Evolutionary conservation across 257 asterid species (phyloP), one percentile per base, ranked within the genome.

Genomic region (Solanum lycopersicoides): DNA sequence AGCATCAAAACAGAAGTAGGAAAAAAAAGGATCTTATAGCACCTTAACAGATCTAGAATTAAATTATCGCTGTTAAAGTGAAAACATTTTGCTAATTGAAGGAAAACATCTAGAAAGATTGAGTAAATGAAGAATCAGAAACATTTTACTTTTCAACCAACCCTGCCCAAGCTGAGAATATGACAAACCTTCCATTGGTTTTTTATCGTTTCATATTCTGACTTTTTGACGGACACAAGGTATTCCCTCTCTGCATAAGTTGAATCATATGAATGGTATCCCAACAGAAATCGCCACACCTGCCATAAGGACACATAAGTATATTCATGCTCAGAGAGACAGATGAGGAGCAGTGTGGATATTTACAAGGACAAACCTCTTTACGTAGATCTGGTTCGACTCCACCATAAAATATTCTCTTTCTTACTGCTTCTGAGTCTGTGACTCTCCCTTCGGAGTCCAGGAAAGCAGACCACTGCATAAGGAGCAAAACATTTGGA

Each of bases 241-340:
- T 97, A 94, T 89, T 94, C 98, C 91, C 99, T 94, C 93, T 97
- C 99, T 4, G 99, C 98, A 90, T 91, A 95, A 75, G 99, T 97
- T 86, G 99, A 97, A 91, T 92, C 98, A 91, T 92, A 93, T 45
- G 92, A 86, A 88, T 95, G 94, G 91, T 91, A 94, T 87, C 97
- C 99, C 91, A 97, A 89, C 89, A 97, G 93, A 85, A 96, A 92
- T 77, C 91, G 92, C 99, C 99, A 97, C 89, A 95, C 93, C 99
- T 97, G 93, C 83, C 87, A 90, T 20, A 82, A 89, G 32, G 42
- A 32, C 85, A 47, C 23, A 80, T 80, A 16, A 47, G 18, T 16
- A 28, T 30, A 47, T 15, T 16, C 84, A 80, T 47, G 44, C 68
- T 80, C 68, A 47, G 65, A 16, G 85, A 80, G 0, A 16, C 4